Conservation (phyloP, 257 asterid genomes). For the Handroanthus guayacan region DNA sequence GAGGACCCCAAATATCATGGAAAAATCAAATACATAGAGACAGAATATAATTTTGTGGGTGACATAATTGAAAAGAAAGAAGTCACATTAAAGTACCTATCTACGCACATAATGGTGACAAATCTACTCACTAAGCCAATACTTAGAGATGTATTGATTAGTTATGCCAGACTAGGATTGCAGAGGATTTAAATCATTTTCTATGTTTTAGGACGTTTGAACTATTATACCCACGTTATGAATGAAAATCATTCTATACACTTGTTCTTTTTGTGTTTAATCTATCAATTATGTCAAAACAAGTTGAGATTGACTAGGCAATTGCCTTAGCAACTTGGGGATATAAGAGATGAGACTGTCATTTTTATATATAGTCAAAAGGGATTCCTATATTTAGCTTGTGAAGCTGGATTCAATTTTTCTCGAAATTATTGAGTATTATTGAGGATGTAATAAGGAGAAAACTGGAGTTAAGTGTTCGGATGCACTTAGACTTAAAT, state of each 20-base stretch:
- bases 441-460: background rate
- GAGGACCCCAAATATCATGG: background rate
- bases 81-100: background rate
- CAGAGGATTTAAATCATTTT: background rate
- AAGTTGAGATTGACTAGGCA: background rate
- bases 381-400: background rate
- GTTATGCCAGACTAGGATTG: background rate
- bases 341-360: background rate
- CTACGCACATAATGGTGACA: background rate
- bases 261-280: background rate
- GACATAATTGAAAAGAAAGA: background rate
- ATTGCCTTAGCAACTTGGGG: background rate
- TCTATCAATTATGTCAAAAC: background rate
- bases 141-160: background rate
- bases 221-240: background rate
- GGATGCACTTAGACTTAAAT: background rate
- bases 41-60: background rate
- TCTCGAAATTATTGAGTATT: no score
- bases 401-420: background rate
- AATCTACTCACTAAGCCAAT: background rate
- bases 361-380: no score
- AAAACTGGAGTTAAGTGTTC: background rate
- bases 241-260: background rate
- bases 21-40: background rate
- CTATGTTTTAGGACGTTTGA: background rate